Base-by-base conservation (phyloP, 1,139 yeast genomes). In the Pichiaceae sp. region DNA sequence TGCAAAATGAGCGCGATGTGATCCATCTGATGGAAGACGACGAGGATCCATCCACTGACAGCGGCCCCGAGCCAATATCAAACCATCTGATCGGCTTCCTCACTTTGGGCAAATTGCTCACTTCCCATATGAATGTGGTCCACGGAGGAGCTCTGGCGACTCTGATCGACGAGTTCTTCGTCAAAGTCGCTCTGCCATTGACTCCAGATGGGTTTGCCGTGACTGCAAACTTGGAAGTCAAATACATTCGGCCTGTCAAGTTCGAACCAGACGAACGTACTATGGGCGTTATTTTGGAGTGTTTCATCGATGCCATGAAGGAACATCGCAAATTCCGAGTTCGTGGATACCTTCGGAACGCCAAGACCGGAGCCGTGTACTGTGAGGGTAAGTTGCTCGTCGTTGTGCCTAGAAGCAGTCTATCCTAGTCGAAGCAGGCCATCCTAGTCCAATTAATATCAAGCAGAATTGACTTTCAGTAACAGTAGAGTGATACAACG, bases 91-190 rank as follows among this genome's bases (percentile, higher is more conserved):
- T 63, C 30, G 70, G 74, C 0, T 64, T 71, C 35, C 64, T 70
- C 49, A 66, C 63, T 36, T 51, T 73, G 29, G 79, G 78, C 2
- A 50, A 60, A 8, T 54, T 57, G 39, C 54, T 72, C 17, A 62
- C 73, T 0, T 76, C 77, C 1, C 78, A 73, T 49, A 56, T 60
- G 11, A 68, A 68, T 4, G 68, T 72, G 5, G 64, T 72, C n/a
- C 78, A 72, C 47, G 79, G 78, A 1, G 78, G 79, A 0, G 59
- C 72, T 30, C 56, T 70, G 33, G 78, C 78, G 2, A 70, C 78
- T 0, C 53, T 72, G 20, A 56, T 72, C 34, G 78, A 73, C 47
- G 78, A 73, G 46, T 59, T 67, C 35, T 69, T 75, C 4, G 73
- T 77, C 42, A 57, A 75, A 18, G 60, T 71, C 31, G 76, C 70